phyloP scores from a whole-genome alignment of 202 grass and related monocot species.

The Bolboschoenoplectus hybrid region DNA sequence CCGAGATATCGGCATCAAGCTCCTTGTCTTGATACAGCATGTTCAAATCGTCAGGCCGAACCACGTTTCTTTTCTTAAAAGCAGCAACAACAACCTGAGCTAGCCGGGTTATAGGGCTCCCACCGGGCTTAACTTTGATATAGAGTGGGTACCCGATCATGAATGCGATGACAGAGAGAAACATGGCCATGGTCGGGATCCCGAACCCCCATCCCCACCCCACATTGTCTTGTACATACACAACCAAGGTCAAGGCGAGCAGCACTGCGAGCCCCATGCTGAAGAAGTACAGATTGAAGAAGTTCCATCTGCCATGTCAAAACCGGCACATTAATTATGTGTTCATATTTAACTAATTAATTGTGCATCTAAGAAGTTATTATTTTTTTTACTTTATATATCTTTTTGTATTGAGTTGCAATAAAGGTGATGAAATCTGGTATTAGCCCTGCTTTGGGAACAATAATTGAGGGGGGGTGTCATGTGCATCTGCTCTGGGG shows the following conservation, averaged over 20 bases:
- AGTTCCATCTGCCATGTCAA: constrained; percentile 47
- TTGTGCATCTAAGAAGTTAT: not conserved
- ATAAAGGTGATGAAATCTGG: not conserved
- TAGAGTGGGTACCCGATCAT: constrained; percentile 65
- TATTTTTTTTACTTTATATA: too few species aligned
- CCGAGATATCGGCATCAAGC: constrained; percentile 61
- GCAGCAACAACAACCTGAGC: constrained; percentile 53
- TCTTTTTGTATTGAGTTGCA: not conserved
- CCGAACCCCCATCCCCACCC: constrained; percentile 70
- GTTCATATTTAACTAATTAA: not conserved
- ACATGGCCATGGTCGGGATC: constrained; percentile 62
- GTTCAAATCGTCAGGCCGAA: constrained; percentile 39
- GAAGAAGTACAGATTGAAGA: constrained; percentile 84
- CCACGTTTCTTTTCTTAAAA: constrained; percentile 57
- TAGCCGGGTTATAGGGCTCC: constrained; percentile 62
- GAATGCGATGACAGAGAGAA: constrained; percentile 55
- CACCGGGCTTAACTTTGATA: constrained; percentile 56
- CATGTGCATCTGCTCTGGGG: not conserved
- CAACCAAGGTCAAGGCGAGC: constrained; percentile 53
- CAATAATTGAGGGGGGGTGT: not conserved
- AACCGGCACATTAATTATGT: not conserved
- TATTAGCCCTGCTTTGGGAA: not conserved
- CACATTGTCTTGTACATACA: constrained; percentile 78
- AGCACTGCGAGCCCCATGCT: constrained; percentile 57
- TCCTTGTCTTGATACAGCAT: constrained; percentile 64